Conservation (phyloP, 768 basidiomycete species). For the Piloderma croceum region DNA sequence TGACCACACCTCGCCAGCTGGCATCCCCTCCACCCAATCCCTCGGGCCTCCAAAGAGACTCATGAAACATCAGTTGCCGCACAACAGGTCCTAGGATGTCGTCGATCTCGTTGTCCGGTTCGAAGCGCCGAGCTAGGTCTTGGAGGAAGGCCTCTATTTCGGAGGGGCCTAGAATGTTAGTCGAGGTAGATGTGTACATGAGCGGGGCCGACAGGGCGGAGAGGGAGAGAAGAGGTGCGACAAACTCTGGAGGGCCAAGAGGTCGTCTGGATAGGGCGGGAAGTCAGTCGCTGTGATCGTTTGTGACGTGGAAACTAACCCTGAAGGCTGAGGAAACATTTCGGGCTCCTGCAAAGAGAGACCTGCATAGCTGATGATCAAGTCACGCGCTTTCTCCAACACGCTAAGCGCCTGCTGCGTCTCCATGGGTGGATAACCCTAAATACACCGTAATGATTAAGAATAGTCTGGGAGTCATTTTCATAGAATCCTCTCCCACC, state of each 20-base stretch:
- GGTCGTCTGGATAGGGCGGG: conserved; percentile 42
- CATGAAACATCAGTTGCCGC: conserved; percentile 53
- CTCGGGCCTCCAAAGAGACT: conserved; percentile 57
- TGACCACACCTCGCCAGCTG: conserved; percentile 81
- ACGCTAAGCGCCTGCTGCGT: conserved; percentile 52
- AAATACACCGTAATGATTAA: not conserved
- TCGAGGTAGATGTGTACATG: conserved; percentile 39
- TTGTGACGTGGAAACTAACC: conserved; percentile 58
- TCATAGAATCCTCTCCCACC: conserved; percentile 31
- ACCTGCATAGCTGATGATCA: conserved; percentile 85
- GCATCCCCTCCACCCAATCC: conserved; percentile 69
- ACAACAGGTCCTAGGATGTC: conserved; percentile 75
- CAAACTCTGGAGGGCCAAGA: conserved; percentile 74
- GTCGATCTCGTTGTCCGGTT: conserved; percentile 72
- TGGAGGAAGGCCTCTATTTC: conserved; percentile 79
- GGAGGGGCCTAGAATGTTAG: conserved; percentile 50
- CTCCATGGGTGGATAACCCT: conserved; percentile 61
- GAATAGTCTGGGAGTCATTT: not conserved
- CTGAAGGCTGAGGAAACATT: conserved; percentile 87
- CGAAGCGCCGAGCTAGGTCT: conserved; percentile 78
- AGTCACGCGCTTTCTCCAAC: conserved; percentile 74
- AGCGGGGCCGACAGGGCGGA: conserved; percentile 66
- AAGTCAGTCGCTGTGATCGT: not conserved
- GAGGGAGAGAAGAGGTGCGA: conserved; percentile 73
- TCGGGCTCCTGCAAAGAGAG: conserved; percentile 85